Base-by-base conservation (phyloP, 352 stramenopile species). In the Phytopythium chamaehyphon region DNA sequence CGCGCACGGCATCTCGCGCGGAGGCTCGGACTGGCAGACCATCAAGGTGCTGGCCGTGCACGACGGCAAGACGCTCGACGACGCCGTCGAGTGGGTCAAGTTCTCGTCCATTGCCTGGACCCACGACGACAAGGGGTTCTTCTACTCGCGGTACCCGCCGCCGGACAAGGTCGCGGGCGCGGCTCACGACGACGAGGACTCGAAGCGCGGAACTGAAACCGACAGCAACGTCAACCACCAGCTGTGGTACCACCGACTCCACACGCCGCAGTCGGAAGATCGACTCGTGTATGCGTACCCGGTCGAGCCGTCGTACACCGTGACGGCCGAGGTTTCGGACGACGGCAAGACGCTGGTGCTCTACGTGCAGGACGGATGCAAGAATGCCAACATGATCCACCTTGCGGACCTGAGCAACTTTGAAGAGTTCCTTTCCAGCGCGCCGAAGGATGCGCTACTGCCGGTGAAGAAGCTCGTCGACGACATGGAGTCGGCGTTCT, bases 331-430 rank as follows among this genome's bases (percentile, higher is more conserved):
- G 26, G 79, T 95, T 36, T 85, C 85, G 36, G 81, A 91, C 43
- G 81, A 93, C 38, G 83, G 85, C 58, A 81, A 86, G 56, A 83
- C 71, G 48, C 55, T 95, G 33, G 47, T 95, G 28, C 56, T 95
- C 31, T 87, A 70, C 46, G 65, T 95, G 19, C 73, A 80, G 53
- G 84, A 96, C 46, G 82, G 82, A 38, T 96, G 84, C 76, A 93
- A 93, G 69, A 93, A 90, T 47, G 84, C 89, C 43, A 95, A 96
- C 58, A 91, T 89, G 83, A 61, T 96, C 22, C 86, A 90, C 45
- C 48, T 90, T 9, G 77, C 78, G n/a, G 61, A 86, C 28, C 45
- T 90, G 21, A 57, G 47, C 12, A 63, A 59, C 33, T 88, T 90
- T 58, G 63, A 72, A 0, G 54, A 52, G 15, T 89, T 83, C 50